Evolutionary conservation across 2,329 filamentous ascomycete species (phyloP), one percentile per base, ranked within the genome.

Genomic region (Hyphodiscus sp.): DNA sequence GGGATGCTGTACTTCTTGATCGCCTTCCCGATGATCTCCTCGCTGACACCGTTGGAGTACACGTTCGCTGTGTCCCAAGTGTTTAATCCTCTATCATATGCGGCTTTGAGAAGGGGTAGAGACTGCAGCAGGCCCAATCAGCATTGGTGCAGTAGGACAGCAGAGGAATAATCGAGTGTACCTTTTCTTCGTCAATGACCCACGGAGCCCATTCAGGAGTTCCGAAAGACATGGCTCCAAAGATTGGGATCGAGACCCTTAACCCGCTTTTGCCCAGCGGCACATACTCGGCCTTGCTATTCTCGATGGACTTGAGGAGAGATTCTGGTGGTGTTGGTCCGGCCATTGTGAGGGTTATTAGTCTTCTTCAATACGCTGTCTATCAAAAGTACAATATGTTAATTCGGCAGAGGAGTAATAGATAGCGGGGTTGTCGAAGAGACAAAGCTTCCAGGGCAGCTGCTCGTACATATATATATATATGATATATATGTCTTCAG

Each of bases 191-290:
- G 41, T 78, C 73, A 47, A 83, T 61, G n/a, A 77, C 76, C 80
- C 81, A 85, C 4, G 70, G 63, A 51, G 77, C 71, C 65, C 76
- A 78, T 42, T 74, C 67, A 1, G 71, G 65, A 55, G 75, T 71
- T 20, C 83, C 83, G 55, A 83, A 80, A 63, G 74, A 78, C 83
- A 86, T 86, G 55, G 76, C 76, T 0, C 84, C 84, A 41, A 87
- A 72, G 52, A 87, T 82, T 42, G 84, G 79, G 48, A 79, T 76
- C 0, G 82, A 86, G 44, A 86, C 73, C 50, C 76, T 77, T 15
- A 87, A 77, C 30, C 84, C 83, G 49, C 76, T 81, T 55, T 76
- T 79, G 33, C 84, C 83, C 10, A 87, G 73, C 51, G 74, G 71
- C 61, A 74, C 71, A 63, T 78, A 79, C 52, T 76, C 73, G 55